Base-by-base conservation (phyloP, 2,329 filamentous ascomycete species). In the Cytospora chrysosperma region DNA sequence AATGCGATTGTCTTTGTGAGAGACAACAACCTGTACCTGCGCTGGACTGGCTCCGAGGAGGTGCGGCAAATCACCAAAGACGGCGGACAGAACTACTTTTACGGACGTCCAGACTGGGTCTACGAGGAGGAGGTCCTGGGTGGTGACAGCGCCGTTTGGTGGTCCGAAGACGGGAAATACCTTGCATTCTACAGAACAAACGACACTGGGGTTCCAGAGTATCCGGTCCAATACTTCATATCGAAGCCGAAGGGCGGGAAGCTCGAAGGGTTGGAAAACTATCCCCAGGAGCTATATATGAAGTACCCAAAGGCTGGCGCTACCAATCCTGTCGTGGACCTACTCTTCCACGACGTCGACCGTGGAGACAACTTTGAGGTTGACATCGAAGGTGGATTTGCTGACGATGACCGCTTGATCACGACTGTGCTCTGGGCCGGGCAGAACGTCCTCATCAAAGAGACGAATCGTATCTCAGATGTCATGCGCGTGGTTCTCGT, bases 261-360 rank as follows among this genome's bases (percentile, higher is more conserved):
- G 55, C 88, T 92, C 4, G 75, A 80, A 10, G 93, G 92, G 24
- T 85, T 96, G 68, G 93, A 97, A 74, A 88, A 86, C 59, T 99
- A 99, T 72, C 95, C 95, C 0, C 93, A 98, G 72, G 88, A 94
- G 40, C 86, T 89, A 67, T 81, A 93, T 70, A 96, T 99, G 84
- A 99, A 99, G 76, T 99, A 99, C 71, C 96, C 95, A 55, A 98
- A 98, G 76, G 90, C 95, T 24, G 96, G 95, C 4, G 89, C 93
- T 2, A 93, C 94, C 54, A 99, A 99, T 74, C 95, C 95, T 0
- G 86, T 91, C 17, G 94, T 99, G 4, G 88, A 92, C 65, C 78
- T 99, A 34, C 84, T 91, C 61, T 96, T 98, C 76, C 98, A 94
- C 75, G 93, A 98, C 69, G 81, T 97, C 24, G 82, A 81, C 12